A percentile compares a stretch with the other conserved stretches of the same genome.
phyloP scores from a whole-genome alignment of 1,284 basidiomycete genomes.

The Leccinum fuscescens region DNA sequence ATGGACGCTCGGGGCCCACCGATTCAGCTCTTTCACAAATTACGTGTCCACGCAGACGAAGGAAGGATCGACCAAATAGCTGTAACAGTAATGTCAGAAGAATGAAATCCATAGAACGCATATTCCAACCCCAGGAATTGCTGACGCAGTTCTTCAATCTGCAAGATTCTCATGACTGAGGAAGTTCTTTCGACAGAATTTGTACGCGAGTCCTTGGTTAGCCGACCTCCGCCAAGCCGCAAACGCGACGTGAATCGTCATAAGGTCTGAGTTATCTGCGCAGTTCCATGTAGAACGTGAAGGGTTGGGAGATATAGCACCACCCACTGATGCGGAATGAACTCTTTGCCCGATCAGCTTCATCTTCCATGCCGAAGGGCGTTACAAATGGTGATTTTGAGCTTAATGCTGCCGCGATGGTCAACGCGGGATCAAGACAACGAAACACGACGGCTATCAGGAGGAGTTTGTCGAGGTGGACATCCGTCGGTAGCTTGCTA shows the following conservation, averaged over 20 bases:
- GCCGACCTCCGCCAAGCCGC: conserved; percentile 81
- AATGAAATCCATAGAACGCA: neutral
- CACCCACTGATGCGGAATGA: conserved; percentile 74
- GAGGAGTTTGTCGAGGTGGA: conserved; percentile 94
- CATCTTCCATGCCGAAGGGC: conserved; percentile 85
- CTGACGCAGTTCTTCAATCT: conserved; percentile 95
- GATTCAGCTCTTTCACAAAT: conserved; percentile 70
- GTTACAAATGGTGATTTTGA: conserved; percentile 92
- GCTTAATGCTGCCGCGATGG: conserved; percentile 91
- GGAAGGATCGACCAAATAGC: conserved; percentile 83
- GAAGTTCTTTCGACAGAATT: conserved; percentile 84
- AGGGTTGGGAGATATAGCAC: neutral
- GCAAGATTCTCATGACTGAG: conserved; percentile 90
- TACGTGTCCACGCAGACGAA: conserved; percentile 75
- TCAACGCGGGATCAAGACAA: conserved; percentile 93
- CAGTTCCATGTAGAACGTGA: neutral
- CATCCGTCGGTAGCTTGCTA: conserved; percentile 92
- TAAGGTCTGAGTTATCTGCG: conserved; percentile 90
- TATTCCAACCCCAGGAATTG: conserved; percentile 76
- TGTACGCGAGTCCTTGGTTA: conserved; percentile 59
- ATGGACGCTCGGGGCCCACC: conserved; percentile 40
- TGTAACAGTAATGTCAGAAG: conserved; percentile 28
- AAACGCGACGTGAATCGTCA: conserved; percentile 92
- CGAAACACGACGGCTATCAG: conserved; percentile 84
- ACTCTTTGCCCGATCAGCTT: conserved; percentile 84